Evolutionary conservation across 1,284 basidiomycete genomes (phyloP).

Genomic region (Heterobasidion irregulare): DNA sequence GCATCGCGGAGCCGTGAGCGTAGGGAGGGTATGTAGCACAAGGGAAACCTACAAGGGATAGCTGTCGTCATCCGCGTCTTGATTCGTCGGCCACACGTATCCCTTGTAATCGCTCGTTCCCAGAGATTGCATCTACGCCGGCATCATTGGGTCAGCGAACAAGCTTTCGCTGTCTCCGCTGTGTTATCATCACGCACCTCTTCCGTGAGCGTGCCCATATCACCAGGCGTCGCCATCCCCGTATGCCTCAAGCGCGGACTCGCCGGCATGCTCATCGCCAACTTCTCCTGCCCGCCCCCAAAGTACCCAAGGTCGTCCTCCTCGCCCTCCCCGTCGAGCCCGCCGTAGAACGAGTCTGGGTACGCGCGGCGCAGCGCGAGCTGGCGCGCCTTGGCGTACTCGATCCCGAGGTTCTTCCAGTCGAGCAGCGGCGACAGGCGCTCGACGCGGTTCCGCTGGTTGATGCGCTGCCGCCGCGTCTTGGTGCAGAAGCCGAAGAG

Average conservation of each 20-base stretch:
- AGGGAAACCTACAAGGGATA: slow-evolving; percentile 74
- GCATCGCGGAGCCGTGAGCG: slow-evolving; percentile 8
- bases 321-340: slow-evolving; percentile 15
- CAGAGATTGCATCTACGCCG: slow-evolving; percentile 70
- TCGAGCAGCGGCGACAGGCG: slow-evolving; percentile 88
- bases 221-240: slow-evolving; percentile 82
- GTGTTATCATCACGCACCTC: slow-evolving; percentile 64
- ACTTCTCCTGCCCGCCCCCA: slow-evolving; percentile 56
- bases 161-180: neutral
- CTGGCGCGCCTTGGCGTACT: slow-evolving; percentile 94
- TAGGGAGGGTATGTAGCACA: neutral
- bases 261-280: slow-evolving; percentile 77
- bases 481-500: slow-evolving; percentile 82
- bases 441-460: slow-evolving; percentile 97
- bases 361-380: slow-evolving; percentile 90
- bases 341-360: slow-evolving; percentile 78
- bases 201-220: slow-evolving; percentile 91
- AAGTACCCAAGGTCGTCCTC: slow-evolving; percentile 54
- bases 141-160: neutral
- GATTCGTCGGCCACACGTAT: slow-evolving; percentile 50
- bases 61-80: slow-evolving; percentile 83
- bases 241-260: slow-evolving; percentile 70
- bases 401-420: slow-evolving; percentile 97
- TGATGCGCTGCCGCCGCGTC: slow-evolving; percentile 94
- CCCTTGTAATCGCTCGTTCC: slow-evolving; percentile 87